Evolutionary conservation across 1,284 basidiomycete species (phyloP).

Genomic region (Dichomitus squalens): DNA sequence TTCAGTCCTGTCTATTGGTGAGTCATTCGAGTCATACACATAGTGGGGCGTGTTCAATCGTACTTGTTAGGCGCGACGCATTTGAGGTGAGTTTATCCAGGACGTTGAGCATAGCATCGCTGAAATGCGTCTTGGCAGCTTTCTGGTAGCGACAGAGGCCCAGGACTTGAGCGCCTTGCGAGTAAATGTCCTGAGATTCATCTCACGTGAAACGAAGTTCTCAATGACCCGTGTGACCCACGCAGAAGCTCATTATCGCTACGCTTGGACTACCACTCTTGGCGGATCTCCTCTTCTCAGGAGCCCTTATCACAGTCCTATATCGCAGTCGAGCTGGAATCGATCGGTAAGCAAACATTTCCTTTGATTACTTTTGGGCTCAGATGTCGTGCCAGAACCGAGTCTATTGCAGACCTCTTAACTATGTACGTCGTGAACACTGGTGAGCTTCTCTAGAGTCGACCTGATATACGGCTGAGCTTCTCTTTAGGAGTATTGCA

Average conservation of each 20-base stretch:
- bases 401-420: neutral
- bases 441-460: neutral
- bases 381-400: neutral
- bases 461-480: too few relatives aligned
- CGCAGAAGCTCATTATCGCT: neutral
- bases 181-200: neutral
- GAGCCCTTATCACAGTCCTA: neutral
- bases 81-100: too few relatives aligned
- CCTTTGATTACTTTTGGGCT: neutral
- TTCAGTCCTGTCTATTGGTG: neutral
- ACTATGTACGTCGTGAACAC: neutral
- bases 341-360: neutral
- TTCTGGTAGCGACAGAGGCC: too few relatives aligned
- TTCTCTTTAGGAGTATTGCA: neutral
- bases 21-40: neutral
- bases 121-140: too few relatives aligned
- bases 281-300: neutral
- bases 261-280: neutral
- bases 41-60: neutral
- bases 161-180: neutral
- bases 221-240: too few relatives aligned
- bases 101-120: too few relatives aligned
- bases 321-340: neutral
- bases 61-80: too few relatives aligned
- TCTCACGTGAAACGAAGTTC: neutral